A percentile compares a stretch with the other conserved stretches of the same genome.
These are phyloP conservation scores for Penicillium sp. DNA, from an alignment of 2,329 filamentous ascomycete genomes.

Conservation along the genomic window DNA sequence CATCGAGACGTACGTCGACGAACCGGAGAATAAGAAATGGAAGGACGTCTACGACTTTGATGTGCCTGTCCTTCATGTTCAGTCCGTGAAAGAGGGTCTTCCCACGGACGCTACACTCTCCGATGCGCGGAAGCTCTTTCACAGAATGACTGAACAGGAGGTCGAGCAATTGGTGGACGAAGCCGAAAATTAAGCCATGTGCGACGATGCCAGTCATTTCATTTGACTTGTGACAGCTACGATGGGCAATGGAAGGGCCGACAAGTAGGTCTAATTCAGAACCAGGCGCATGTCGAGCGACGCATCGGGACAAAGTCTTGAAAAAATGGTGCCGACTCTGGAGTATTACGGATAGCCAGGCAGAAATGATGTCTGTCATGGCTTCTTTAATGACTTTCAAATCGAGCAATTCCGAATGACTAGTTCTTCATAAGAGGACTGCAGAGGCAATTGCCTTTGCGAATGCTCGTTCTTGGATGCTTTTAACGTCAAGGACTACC, in stretches of 20 bases:
- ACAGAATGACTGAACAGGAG: conserved; percentile 59
- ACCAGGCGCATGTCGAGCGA: not conserved
- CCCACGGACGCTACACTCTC: conserved; percentile 53
- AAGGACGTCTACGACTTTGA: conserved; percentile 63
- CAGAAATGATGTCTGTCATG: too few species aligned
- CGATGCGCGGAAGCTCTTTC: conserved; percentile 61
- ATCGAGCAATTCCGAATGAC: too few species aligned
- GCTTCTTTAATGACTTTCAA: too few species aligned
- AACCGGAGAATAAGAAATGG: conserved; percentile 54
- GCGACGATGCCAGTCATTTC: not conserved
- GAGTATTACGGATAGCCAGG: too few species aligned
- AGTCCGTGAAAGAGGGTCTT: conserved; percentile 44
- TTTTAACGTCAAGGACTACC: too few species aligned
- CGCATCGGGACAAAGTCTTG: too few species aligned
- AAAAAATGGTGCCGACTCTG: too few species aligned
- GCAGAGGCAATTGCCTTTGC: too few species aligned
- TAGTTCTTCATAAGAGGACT: too few species aligned
- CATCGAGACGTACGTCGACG: conserved; percentile 60
- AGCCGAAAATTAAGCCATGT: conserved; percentile 30
- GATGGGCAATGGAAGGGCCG: not conserved
- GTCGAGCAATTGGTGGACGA: conserved; percentile 56
- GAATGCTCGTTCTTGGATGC: too few species aligned
- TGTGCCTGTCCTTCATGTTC: conserved; percentile 62
- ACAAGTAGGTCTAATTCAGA: not conserved
- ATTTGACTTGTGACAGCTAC: not conserved